Evolutionary conservation across 345 rosid genomes (phyloP).

Genomic region (Firmiana major): DNA sequence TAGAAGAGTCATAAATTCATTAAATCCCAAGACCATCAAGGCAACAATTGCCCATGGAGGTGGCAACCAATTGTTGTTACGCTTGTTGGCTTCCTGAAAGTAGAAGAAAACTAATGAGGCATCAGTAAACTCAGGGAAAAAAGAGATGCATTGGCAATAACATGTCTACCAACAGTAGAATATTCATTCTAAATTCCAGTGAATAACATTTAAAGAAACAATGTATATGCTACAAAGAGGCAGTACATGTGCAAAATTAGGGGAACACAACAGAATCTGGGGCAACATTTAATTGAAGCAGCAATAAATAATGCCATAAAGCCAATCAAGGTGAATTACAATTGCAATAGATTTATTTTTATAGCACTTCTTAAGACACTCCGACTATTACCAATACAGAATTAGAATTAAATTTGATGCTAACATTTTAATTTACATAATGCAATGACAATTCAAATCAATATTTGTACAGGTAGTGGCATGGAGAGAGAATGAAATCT

Average conservation of each 20-base stretch:
- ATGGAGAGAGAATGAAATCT: not conserved
- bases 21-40: slow-evolving; percentile 78
- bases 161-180: not conserved
- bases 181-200: not conserved
- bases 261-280: not conserved
- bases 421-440: not conserved
- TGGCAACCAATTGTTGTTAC: slow-evolving; percentile 95
- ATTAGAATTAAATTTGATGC: not conserved
- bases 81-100: slow-evolving; percentile 92
- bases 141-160: not conserved
- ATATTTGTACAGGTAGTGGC: not conserved
- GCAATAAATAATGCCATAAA: not conserved
- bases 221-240: not conserved
- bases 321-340: not conserved
- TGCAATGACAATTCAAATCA: not conserved
- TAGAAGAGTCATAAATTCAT: slow-evolving; percentile 96
- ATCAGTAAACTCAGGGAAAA: not conserved
- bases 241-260: not conserved
- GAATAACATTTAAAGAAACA: not conserved
- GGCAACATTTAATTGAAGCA: not conserved
- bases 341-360: not conserved
- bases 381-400: not conserved
- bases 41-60: slow-evolving; percentile 99
- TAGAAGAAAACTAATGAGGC: slow-evolving; percentile 5
- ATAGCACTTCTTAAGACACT: not conserved